Evolutionary conservation across 345 rosid genomes (phyloP), one percentile per base, ranked within the genome.

Genomic region (Ricinus communis): DNA sequence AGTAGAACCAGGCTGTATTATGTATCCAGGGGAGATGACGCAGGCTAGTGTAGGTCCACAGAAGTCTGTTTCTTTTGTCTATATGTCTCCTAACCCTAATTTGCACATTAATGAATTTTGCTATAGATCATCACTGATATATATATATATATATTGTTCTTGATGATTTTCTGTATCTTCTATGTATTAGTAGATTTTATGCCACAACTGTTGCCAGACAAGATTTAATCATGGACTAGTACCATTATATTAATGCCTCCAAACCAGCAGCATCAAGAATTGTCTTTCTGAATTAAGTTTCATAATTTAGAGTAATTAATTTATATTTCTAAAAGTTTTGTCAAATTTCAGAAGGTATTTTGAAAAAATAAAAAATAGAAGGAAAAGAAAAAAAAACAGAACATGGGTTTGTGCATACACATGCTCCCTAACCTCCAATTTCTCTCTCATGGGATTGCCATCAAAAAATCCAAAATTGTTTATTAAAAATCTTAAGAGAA

Each of bases 11-110:
- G 79, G 74, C 51, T 68, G 82, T 49, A 51, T 46, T 4, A 4
- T 43, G 47, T 43, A 43, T 4, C 27, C 5, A 33, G 59, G 64
- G 59, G 76, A 75, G 76, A 71, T 19, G 65, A 72, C 69, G 71
- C 15, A 25, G 74, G 79, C 68, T 67, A 51, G 50, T 68, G 76
- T 62, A 56, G 77, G 76, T 45, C 66, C 47, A 22, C 24, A 8
- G 56, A 65, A 28, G 27, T 67, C 52, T 71, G 74, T 25, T 58
- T 55, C 8, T 56, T 66, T 25, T 79, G 82, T 74, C 78, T 70
- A 38, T 49, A 58, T 78, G 78, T 74, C 63, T 41, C 63, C 46
- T n/a, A 45, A 47, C 5, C 41, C 65, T 60, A 46, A 46, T 1
- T 65, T 74, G 62, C 15, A 64, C 3, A 22, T 31, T 40, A 60